Percentiles rank a stretch among this genome's conserved stretches.
Conservation (phyloP, 2,329 filamentous ascomycete genomes). For the Colletotrichum paranaense region DNA sequence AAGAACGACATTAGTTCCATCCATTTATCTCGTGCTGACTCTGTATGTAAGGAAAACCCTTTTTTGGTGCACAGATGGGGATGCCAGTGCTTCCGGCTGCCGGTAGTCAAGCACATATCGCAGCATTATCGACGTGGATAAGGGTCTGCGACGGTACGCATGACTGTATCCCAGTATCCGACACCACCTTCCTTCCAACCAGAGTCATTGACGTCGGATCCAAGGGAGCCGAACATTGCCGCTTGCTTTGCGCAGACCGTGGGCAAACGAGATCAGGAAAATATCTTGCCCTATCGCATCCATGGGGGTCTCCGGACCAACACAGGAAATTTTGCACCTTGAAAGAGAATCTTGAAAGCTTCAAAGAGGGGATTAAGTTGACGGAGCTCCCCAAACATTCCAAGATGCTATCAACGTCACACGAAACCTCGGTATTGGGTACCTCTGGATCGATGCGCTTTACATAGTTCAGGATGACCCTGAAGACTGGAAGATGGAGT, state of each 20-base stretch:
- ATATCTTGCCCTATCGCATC: constrained; percentile 7
- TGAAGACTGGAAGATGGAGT: constrained; percentile 35
- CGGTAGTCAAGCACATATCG: background rate
- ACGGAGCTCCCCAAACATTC: constrained; percentile 18
- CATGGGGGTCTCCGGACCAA: background rate
- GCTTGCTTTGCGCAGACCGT: background rate
- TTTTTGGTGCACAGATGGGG: background rate
- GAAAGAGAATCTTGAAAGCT: background rate
- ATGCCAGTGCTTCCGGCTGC: background rate
- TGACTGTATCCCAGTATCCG: background rate
- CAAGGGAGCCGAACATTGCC: background rate
- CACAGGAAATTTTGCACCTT: background rate
- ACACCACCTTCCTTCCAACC: background rate
- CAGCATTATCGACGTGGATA: background rate
- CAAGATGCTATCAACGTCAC: constrained; percentile 31
- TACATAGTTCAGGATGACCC: constrained; percentile 38
- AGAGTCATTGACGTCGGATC: background rate
- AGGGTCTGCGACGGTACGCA: background rate
- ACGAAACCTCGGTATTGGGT: constrained; percentile 18
- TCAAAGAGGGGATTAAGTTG: background rate
- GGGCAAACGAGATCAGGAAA: background rate
- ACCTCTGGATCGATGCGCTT: constrained; percentile 38
- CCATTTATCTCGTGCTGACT: background rate
- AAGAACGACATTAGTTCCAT: background rate
- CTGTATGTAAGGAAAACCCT: background rate